Evolutionary conservation across 306 rosid genomes (phyloP), one percentile per base, ranked within the genome.

Genomic region (Quercus engelmannii): DNA sequence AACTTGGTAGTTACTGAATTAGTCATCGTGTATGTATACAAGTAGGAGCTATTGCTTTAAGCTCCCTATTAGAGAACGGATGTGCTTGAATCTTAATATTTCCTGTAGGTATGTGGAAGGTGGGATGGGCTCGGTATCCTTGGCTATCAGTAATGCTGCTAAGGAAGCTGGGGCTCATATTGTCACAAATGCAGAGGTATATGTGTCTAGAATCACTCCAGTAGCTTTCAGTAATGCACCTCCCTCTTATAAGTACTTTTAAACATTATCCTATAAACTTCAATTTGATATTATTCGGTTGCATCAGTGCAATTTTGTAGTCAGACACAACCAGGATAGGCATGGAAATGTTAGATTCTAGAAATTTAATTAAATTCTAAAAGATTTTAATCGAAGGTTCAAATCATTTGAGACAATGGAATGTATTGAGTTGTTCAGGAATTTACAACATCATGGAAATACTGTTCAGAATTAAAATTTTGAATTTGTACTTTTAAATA

Each of bases 81-180:
- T 64, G 62, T 55, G 14, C 5, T n/a, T 19, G 33, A 61, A 38
- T 17, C 26, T 78, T 70, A 58, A 71, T 63, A 1, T 87, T 87
- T 76, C 51, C 55, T 77, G 74, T 73, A 95, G 99, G 70, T 86
- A 91, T 74, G 99, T 93, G 76, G 99, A 95, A 90, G 99, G 99
- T 80, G 99, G 99, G 83, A 95, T 95, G 99, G 99, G 99, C 67
- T 90, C 99, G 59, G 89, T 95, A 84, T 95, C 99, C 78, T 74
- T 73, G 84, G 98, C 99, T 73, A 91, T 95, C 68, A 73, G 87
- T 61, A 85, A 87, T 79, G 97, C 98, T 58, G 97, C 98, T 49
- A 76, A 11, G 85, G 92, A 81, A 89, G 97, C 94, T 75, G 96
- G 98, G 80, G 98, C 92, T 71, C 87, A 79, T 80, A 70, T 95